Percentiles rank a stretch among this genome's conserved stretches.
These are phyloP conservation scores for Cladophialophora psammophila DNA, from an alignment of 2,329 filamentous ascomycete genomes.

Conservation along the genomic window DNA sequence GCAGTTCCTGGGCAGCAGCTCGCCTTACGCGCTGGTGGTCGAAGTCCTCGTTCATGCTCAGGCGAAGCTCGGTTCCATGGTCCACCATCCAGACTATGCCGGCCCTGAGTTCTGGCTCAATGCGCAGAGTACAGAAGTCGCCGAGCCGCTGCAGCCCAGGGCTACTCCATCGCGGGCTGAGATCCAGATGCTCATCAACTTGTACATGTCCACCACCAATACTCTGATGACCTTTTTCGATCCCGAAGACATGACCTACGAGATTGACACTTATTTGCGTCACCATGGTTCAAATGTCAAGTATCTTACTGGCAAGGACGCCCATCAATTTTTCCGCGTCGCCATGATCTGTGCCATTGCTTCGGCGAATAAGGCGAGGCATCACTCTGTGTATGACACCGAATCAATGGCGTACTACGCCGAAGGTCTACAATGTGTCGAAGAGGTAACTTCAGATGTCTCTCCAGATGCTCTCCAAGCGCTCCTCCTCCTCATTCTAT, in stretches of 20 bases:
- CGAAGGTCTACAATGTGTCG: constrained; percentile 43
- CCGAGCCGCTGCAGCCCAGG: constrained; percentile 32
- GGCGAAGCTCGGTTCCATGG: constrained; percentile 39
- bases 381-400: constrained; percentile 40
- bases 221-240: constrained; percentile 44
- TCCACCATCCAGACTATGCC: constrained; percentile 39
- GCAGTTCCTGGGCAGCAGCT: constrained; percentile 42
- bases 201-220: constrained; percentile 45
- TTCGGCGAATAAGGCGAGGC: constrained; percentile 42
- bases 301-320: constrained; percentile 40
- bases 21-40: constrained; percentile 39
- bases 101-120: constrained; percentile 40
- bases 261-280: constrained; percentile 41
- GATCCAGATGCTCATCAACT: constrained; percentile 40
- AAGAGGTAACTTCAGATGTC: constrained; percentile 45
- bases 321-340: constrained; percentile 46
- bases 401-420: constrained; percentile 41
- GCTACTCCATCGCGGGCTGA: constrained; percentile 36
- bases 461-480: constrained; percentile 42
- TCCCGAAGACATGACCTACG: constrained; percentile 36
- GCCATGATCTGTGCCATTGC: constrained; percentile 47
- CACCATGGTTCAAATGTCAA: constrained; percentile 35
- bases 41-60: constrained; percentile 41
- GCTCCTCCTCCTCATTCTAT: constrained; percentile 42
- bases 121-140: constrained; percentile 35